Evolutionary conservation across 2,329 filamentous ascomycete species (phyloP).

Genomic region (Fusarium heterosporum): DNA sequence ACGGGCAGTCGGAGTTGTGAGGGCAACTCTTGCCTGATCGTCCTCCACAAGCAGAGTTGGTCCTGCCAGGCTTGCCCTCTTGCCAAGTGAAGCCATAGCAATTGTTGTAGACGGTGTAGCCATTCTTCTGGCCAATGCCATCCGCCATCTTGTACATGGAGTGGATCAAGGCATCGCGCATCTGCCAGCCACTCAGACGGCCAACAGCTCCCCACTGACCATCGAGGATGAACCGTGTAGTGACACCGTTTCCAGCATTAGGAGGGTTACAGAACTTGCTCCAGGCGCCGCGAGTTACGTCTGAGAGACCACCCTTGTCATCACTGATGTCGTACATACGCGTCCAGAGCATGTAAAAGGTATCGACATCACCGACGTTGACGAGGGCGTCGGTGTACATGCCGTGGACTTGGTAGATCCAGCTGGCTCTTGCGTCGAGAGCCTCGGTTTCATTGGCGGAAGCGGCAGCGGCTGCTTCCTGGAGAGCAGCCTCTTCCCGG

Average conservation of each 20-base stretch:
- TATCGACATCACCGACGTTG: constrained; percentile 11
- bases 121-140: constrained; percentile 1
- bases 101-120: background rate
- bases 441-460: background rate
- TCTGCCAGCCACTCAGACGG: background rate
- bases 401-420: constrained; percentile 8
- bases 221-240: background rate
- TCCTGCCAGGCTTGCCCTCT: background rate
- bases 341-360: constrained; percentile 6
- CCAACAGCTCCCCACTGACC: constrained; percentile 8
- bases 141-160: constrained; percentile 3
- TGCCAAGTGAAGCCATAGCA: constrained; percentile 12
- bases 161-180: constrained; percentile 7
- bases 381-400: constrained; percentile 10
- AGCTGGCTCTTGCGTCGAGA: background rate
- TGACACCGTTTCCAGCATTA: background rate
- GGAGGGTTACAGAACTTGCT: constrained; percentile 7
- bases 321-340: constrained; percentile 9
- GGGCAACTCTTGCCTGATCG: background rate
- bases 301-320: constrained; percentile 6
- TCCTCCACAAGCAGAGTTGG: background rate
- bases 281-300: background rate
- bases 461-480: background rate
- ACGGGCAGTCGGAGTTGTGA: background rate
- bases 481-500: constrained; percentile 1